Conservation (phyloP, 441 rosid species). For the Capsella rubella region DNA sequence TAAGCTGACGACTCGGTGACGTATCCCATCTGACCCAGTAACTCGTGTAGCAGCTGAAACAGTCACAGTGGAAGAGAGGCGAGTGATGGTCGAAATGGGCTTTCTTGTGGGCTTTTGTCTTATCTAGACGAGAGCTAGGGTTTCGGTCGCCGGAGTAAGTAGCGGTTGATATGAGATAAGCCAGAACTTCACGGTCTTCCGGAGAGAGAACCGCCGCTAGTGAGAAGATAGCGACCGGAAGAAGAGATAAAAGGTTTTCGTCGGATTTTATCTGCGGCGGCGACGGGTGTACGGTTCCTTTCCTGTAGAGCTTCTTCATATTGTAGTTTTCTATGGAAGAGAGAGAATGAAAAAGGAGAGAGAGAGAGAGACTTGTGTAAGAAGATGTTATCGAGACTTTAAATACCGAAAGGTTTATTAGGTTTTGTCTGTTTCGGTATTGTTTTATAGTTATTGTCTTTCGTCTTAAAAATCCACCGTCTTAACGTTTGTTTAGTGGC, state of each 20-base stretch:
- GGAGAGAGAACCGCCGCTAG: conserved; percentile 63
- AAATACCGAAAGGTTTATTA: conserved; percentile 35
- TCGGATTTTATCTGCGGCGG: conserved; percentile 51
- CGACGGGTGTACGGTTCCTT: conserved; percentile 74
- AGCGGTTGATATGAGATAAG: conserved; percentile 60
- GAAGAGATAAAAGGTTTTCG: conserved; percentile 62
- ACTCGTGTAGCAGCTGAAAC: conserved; percentile 75
- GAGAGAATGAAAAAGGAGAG: conserved; percentile 22
- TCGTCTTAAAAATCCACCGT: background rate
- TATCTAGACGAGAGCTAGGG: conserved; percentile 24
- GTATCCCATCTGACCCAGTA: conserved; percentile 81
- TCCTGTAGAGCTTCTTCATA: conserved; percentile 73
- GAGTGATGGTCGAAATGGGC: conserved; percentile 48
- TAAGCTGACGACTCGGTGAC: conserved; percentile 68
- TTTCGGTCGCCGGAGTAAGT: conserved; percentile 37
- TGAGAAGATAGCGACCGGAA: conserved; percentile 70
- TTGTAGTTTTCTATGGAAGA: conserved; percentile 31
- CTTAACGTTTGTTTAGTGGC: background rate
- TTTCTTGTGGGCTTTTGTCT: conserved; percentile 26
- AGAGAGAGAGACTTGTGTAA: conserved; percentile 27
- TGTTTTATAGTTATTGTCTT: conserved; percentile 1
- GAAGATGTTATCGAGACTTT: conserved; percentile 30
- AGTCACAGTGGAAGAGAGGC: conserved; percentile 64
- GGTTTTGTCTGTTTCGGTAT: conserved; percentile 31
- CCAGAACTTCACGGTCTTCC: conserved; percentile 65